Evolutionary conservation across 1,284 basidiomycete species (phyloP), one percentile per base, ranked within the genome.

Genomic region (Leccinum pachyderme): DNA sequence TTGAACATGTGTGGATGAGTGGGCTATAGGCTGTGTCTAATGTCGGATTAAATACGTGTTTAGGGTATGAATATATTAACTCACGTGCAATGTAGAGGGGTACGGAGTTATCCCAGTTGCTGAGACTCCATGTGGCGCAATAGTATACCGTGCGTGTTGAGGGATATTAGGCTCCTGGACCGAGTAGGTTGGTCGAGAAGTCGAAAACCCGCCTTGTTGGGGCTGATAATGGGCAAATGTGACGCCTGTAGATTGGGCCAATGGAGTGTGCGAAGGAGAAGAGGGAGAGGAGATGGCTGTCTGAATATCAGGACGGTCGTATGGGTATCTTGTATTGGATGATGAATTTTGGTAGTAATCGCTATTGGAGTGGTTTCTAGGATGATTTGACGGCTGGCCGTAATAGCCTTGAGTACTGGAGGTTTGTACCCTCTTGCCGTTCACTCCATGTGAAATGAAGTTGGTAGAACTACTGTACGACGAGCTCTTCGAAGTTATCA

Each of bases 181-280:
- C 0, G 62, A 54, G 52, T 70, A 68, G 6, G 71, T 70, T 22
- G 68, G 68, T 22, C 67, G 63, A 50, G 68, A 69, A 32, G 71
- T 73, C 11, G 68, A 73, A 35, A 70, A 70, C 5, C 69, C 71
- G 22, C 68, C 70, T 56, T 68, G 72, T 31, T 73, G 71, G 15
- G 68, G 68, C 18, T 70, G 68, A 58, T 70, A 70, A 49, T 70
- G 68, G 41, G 68, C 71, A 53, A 70, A 70, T 8, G 68, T 70
- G 49, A 73, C 70, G 9, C 62, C 56, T 32, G 64, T 24, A 3
- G 66, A 48, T 37, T 51, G 65, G 7, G 62, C 35, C 33, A 63
- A 60, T 43, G 70, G 44, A 43, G 52, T 22, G 32, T 60, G 57
- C 13, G 66, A 47, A 24, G 55, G 62, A 11, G 65, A 39, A 3